Percentiles rank a stretch among this genome's conserved stretches.
These are phyloP conservation scores for Phanerodontia chrysosporium DNA, from an alignment of 768 basidiomycete genomes.

Conservation along the genomic window DNA sequence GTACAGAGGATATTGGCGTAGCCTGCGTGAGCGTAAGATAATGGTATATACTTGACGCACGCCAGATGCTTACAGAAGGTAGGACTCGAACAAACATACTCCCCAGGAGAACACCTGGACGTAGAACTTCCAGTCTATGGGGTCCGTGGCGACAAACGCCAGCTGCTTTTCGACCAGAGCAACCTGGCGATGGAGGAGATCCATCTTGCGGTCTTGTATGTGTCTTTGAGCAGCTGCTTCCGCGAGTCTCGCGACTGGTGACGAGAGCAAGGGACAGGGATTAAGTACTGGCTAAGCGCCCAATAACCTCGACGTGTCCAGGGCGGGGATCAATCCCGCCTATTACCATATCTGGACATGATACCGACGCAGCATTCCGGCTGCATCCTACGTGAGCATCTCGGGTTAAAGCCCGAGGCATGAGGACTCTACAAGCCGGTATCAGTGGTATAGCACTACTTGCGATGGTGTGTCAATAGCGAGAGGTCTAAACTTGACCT, in stretches of 20 bases:
- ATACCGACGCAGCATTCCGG: no score
- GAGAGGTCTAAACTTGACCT: no score
- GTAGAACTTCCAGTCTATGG: conserved; percentile 77
- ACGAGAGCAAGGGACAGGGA: no score
- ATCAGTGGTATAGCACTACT: no score
- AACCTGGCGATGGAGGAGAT: conserved; percentile 29
- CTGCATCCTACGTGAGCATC: no score
- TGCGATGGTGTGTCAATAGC: no score
- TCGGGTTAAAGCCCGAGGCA: no score
- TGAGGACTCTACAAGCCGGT: no score
- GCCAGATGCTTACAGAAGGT: conserved; percentile 61
- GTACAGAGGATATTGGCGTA: conserved; percentile 85
- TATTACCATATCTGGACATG: not conserved
- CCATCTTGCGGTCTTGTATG: conserved; percentile 8
- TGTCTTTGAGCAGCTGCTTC: no score
- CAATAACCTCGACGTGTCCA: not conserved
- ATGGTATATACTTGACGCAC: not conserved
- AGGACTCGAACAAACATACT: conserved; percentile 82
- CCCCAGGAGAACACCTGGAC: conserved; percentile 77
- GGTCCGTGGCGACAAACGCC: conserved; percentile 66
- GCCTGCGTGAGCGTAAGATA: conserved; percentile 24
- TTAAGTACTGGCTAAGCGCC: not conserved
- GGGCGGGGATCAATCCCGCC: not conserved
- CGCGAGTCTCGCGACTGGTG: no score
- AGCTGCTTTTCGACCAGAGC: conserved; percentile 54